Evolutionary conservation across 805 yeast genomes (phyloP).

Genomic region (Tetrapisispora taiwanensis): DNA sequence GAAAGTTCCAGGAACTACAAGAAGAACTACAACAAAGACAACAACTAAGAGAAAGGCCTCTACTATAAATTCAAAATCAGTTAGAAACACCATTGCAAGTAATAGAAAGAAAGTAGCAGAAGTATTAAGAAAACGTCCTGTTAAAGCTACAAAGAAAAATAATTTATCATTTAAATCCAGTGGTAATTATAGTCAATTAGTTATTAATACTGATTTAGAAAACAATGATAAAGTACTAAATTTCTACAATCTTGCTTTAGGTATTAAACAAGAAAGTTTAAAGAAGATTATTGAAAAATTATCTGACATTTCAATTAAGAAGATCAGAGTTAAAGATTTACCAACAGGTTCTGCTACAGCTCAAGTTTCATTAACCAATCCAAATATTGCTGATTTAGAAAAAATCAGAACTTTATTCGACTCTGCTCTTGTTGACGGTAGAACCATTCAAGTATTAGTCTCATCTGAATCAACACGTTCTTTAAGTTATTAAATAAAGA

Average conservation of each 20-base stretch:
- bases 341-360: slow-evolving; percentile 34
- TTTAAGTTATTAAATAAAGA: slow-evolving; percentile 1
- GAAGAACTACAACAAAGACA: background rate
- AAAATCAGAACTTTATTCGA: slow-evolving; percentile 29
- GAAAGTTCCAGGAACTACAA: background rate
- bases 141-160: background rate
- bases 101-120: background rate
- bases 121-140: background rate
- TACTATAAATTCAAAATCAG: background rate
- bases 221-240: slow-evolving; percentile 11
- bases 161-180: background rate
- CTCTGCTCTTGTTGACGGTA: slow-evolving; percentile 41
- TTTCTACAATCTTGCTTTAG: slow-evolving; percentile 20
- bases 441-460: slow-evolving; percentile 30
- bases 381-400: slow-evolving; percentile 19
- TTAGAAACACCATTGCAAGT: background rate
- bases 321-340: slow-evolving; percentile 27
- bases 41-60: background rate
- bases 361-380: slow-evolving; percentile 27
- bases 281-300: slow-evolving; percentile 16
- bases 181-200: slow-evolving; percentile 8
- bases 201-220: slow-evolving; percentile 15
- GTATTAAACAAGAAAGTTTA: slow-evolving; percentile 20
- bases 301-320: slow-evolving; percentile 12
- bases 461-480: slow-evolving; percentile 13